Evolutionary conservation across 1,284 basidiomycete species (phyloP).

Genomic region (Psilocybe mexicana): DNA sequence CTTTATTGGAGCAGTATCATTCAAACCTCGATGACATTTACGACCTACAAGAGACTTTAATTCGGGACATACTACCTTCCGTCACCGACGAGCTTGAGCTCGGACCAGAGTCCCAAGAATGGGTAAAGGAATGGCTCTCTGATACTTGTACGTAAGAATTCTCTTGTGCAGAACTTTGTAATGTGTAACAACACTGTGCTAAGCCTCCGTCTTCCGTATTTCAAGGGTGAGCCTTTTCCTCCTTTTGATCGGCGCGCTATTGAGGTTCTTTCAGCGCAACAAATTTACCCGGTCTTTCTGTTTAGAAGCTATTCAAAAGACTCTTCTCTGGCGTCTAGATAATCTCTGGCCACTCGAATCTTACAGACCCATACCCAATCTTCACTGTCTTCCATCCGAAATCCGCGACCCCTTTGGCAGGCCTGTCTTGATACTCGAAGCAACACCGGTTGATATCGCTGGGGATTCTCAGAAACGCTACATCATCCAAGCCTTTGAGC

Average conservation of each 20-base stretch:
- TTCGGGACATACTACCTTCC: conserved; percentile 57
- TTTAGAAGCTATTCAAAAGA: conserved; percentile 57
- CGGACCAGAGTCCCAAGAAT: conserved; percentile 43
- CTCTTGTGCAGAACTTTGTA: conserved; percentile 8
- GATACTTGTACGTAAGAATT: conserved; percentile 52
- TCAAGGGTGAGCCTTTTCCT: conserved; percentile 48
- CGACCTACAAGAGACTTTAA: conserved; percentile 49
- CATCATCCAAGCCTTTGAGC: conserved; percentile 53
- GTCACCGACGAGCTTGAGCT: conserved; percentile 58
- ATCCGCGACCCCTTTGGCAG: conserved; percentile 60
- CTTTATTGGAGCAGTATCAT: conserved; percentile 45
- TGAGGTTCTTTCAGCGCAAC: conserved; percentile 49
- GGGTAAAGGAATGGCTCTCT: conserved; percentile 59
- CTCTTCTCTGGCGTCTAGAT: conserved; percentile 58
- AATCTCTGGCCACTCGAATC: conserved; percentile 42
- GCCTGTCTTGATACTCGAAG: conserved; percentile 57
- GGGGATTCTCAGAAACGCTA: conserved; percentile 39
- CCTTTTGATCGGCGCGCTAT: conserved; percentile 3
- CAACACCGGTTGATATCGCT: conserved; percentile 37
- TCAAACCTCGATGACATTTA: conserved; percentile 45
- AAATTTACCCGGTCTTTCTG: conserved; percentile 64
- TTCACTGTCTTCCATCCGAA: conserved; percentile 53
- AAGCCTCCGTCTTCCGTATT: conserved; percentile 68
- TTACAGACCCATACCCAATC: conserved; percentile 32
- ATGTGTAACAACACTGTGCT: conserved; percentile 18